Percentiles rank a stretch among this genome's conserved stretches.
Evolutionary conservation across 768 basidiomycete species (phyloP).

Genomic region (Mycena rosella): DNA sequence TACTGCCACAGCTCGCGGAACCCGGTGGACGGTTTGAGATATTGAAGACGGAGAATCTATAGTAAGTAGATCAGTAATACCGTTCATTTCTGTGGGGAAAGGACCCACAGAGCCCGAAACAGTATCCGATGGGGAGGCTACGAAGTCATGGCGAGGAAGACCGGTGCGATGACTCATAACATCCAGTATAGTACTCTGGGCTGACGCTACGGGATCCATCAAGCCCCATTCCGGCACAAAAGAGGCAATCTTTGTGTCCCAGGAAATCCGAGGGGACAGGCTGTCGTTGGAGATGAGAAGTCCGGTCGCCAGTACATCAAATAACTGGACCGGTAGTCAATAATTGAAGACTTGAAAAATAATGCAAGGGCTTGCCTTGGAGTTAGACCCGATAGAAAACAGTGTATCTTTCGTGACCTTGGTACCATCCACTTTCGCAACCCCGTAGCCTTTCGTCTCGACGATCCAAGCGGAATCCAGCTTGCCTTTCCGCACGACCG

Average conservation of each 20-base stretch:
- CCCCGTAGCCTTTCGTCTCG: conserved; percentile 40
- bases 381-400: conserved; percentile 39
- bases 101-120: conserved; percentile 30
- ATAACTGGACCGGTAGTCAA: conserved; percentile 24
- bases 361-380: conserved; percentile 26
- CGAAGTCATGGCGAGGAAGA: conserved; percentile 42
- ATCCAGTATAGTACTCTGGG: conserved; percentile 42
- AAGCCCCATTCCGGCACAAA: conserved; percentile 40
- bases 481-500: conserved; percentile 24
- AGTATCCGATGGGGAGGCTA: conserved; percentile 22
- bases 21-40: conserved; percentile 40
- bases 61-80: background rate
- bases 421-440: conserved; percentile 35
- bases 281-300: conserved; percentile 37
- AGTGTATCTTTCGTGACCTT: conserved; percentile 30
- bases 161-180: conserved; percentile 46
- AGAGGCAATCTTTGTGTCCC: conserved; percentile 37
- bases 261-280: conserved; percentile 30
- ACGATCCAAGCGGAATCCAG: conserved; percentile 19
- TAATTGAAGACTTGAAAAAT: background rate
- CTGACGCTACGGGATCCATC: conserved; percentile 35
- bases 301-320: conserved; percentile 35
- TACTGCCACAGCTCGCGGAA: conserved; percentile 46
- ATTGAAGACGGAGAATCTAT: conserved; percentile 36
- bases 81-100: background rate